These are phyloP conservation scores for Boletus smithii DNA, from an alignment of 1,284 basidiomycete species.

Conservation along the genomic window DNA sequence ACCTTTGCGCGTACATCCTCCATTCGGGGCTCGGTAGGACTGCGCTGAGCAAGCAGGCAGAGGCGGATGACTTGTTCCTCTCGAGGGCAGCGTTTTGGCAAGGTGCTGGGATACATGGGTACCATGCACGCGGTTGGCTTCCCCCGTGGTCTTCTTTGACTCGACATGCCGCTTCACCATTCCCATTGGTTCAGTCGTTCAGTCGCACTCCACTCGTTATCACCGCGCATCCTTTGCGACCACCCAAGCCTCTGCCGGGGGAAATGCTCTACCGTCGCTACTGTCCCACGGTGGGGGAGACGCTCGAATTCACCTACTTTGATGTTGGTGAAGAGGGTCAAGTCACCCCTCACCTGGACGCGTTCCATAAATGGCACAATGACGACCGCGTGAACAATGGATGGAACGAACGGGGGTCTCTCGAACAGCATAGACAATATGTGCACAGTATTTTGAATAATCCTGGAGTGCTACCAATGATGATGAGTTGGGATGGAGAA, in stretches of 20 bases:
- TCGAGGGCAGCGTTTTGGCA: slow-evolving; percentile 52
- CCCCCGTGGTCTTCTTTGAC: slow-evolving; percentile 30
- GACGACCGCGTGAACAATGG: slow-evolving; percentile 45
- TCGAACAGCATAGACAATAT: slow-evolving; percentile 51
- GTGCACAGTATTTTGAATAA: slow-evolving; percentile 40
- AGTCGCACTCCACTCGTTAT: slow-evolving; percentile 48
- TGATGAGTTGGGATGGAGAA: slow-evolving; percentile 54
- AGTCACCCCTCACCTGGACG: slow-evolving; percentile 39
- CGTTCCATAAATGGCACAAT: slow-evolving; percentile 55
- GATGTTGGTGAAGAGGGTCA: slow-evolving; percentile 35
- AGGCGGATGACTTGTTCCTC: slow-evolving; percentile 38
- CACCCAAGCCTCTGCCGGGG: slow-evolving; percentile 47
- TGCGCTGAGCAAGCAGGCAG: not conserved
- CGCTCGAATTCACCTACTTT: slow-evolving; percentile 45
- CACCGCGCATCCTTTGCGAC: slow-evolving; percentile 51
- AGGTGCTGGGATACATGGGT: slow-evolving; percentile 45
- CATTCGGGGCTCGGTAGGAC: slow-evolving; percentile 27
- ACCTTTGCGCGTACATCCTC: slow-evolving; percentile 26
- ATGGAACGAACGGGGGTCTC: slow-evolving; percentile 50
- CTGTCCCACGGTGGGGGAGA: slow-evolving; percentile 42
- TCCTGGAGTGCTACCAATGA: slow-evolving; percentile 43
- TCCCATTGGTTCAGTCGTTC: slow-evolving; percentile 44
- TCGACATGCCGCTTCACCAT: slow-evolving; percentile 25
- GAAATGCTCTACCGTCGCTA: slow-evolving; percentile 48
- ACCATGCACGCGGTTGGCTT: slow-evolving; percentile 42